Percentiles rank a stretch among this genome's conserved stretches.
These are phyloP conservation scores for Ceratobasidium sp. DNA, from an alignment of 1,284 basidiomycete species.

Conservation along the genomic window DNA sequence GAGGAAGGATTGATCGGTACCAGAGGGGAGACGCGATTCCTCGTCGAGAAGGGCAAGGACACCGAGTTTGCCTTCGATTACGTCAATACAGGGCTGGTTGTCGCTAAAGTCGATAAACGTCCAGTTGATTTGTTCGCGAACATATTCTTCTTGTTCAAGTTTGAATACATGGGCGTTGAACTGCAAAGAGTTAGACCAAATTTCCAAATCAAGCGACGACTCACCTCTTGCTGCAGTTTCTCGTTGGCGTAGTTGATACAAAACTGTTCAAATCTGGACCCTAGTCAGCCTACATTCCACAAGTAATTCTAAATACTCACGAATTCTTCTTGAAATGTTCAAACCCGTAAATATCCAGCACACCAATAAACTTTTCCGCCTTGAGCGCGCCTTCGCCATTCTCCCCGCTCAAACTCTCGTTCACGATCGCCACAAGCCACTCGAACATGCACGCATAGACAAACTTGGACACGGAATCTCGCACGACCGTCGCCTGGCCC, in stretches of 20 bases:
- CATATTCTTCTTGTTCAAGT: conserved; percentile 98
- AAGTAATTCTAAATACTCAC: conserved; percentile 47
- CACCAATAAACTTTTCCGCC: conserved; percentile 98
- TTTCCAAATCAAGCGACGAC: conserved; percentile 30
- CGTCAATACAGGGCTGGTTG: conserved; percentile 98
- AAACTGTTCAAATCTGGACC: conserved; percentile 93
- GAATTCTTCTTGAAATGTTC: conserved; percentile 89
- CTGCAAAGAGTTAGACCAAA: conserved; percentile 52
- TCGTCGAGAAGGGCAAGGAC: conserved; percentile 95
- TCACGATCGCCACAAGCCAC: conserved; percentile 97
- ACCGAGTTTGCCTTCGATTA: conserved; percentile 97
- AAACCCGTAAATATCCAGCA: conserved; percentile 96
- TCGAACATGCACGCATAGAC: conserved; percentile 99
- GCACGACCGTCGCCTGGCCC: conserved; percentile 91
- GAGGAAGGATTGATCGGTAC: conserved; percentile 91
- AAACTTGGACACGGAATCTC: conserved; percentile 98
- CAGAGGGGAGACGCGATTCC: conserved; percentile 95
- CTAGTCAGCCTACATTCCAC: conserved; percentile 35
- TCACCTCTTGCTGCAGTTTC: conserved; percentile 92
- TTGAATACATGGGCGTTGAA: conserved; percentile 99
- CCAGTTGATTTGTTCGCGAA: conserved; percentile 99
- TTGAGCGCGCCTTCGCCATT: conserved; percentile 82
- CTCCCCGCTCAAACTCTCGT: conserved; percentile 93
- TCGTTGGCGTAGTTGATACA: conserved; percentile 99
- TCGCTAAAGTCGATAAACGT: conserved; percentile 99